Percentiles rank a stretch among this genome's conserved stretches.
phyloP scores from a whole-genome alignment of 2,329 filamentous ascomycete species.

The Neofusicoccum kwambonambiense region DNA sequence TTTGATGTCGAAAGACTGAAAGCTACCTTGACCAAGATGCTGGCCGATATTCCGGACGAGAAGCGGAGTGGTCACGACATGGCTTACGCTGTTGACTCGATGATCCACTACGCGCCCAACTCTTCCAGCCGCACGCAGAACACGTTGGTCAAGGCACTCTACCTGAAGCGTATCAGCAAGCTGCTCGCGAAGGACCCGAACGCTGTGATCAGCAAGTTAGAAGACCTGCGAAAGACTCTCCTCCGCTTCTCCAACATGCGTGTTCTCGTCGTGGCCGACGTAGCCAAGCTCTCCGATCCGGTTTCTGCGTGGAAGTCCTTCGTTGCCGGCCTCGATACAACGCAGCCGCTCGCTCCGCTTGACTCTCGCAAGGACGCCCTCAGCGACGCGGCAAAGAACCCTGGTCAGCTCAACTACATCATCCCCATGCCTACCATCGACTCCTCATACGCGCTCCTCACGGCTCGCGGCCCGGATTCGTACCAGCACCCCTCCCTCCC shows the following conservation, averaged over 20 bases:
- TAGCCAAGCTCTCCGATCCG: constrained; percentile 71
- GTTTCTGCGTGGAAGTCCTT: constrained; percentile 76
- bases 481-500: constrained; percentile 77
- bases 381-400: constrained; percentile 69
- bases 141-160: constrained; percentile 81
- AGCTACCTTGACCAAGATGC: constrained; percentile 70
- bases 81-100: constrained; percentile 63
- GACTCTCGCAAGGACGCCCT: constrained; percentile 69
- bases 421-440: constrained; percentile 91
- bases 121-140: constrained; percentile 75
- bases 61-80: constrained; percentile 81
- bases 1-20: constrained; percentile 70
- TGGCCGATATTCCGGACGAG: constrained; percentile 86
- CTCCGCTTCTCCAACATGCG: constrained; percentile 85
- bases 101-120: constrained; percentile 75
- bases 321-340: constrained; percentile 51
- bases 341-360: constrained; percentile 65
- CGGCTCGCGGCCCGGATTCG: constrained; percentile 69
- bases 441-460: constrained; percentile 81
- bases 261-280: constrained; percentile 77
- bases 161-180: constrained; percentile 81
- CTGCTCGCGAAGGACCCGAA: constrained; percentile 75
- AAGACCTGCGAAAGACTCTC: constrained; percentile 71
- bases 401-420: constrained; percentile 74
- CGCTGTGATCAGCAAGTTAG: constrained; percentile 72